These are phyloP conservation scores for Aspergillus sclerotiicarbonarius DNA, from an alignment of 495 filamentous ascomycete genomes.

Conservation along the genomic window DNA sequence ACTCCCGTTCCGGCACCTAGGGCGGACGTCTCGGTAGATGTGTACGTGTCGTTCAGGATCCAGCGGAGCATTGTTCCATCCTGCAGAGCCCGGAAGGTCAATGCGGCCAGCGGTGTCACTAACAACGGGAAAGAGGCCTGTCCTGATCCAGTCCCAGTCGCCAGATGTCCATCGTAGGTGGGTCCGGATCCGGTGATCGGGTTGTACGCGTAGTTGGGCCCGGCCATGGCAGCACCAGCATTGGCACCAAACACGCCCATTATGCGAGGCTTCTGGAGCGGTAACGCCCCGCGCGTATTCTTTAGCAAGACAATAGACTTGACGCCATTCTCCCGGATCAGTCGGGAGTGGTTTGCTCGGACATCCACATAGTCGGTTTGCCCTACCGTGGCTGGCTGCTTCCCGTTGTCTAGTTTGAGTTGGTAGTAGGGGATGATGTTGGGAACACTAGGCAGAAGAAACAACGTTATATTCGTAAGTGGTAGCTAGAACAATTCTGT, in stretches of 20 bases:
- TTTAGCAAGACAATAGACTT: slow-evolving; percentile 43
- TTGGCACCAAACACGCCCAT: slow-evolving; percentile 64
- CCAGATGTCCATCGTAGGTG: slow-evolving; percentile 38
- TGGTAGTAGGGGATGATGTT: slow-evolving; percentile 52
- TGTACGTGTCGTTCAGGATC: slow-evolving; percentile 42
- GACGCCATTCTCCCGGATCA: too few relatives aligned
- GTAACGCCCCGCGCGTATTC: slow-evolving; percentile 58
- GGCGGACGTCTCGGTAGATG: slow-evolving; percentile 21
- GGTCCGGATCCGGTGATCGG: slow-evolving; percentile 35
- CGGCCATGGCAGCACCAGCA: slow-evolving; percentile 57
- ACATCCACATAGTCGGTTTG: slow-evolving; percentile 32
- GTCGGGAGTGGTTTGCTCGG: too few relatives aligned
- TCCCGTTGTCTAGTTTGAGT: slow-evolving; percentile 46
- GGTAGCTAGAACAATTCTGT: too few relatives aligned
- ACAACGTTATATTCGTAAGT: too few relatives aligned
- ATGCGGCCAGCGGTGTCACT: slow-evolving; percentile 56
- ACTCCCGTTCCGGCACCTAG: slow-evolving; percentile 14
- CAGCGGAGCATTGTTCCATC: slow-evolving; percentile 46
- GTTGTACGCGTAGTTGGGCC: slow-evolving; percentile 51
- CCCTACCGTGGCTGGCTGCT: slow-evolving; percentile 62
- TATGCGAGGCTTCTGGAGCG: slow-evolving; percentile 47
- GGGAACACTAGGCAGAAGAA: too few relatives aligned
- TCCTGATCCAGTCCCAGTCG: slow-evolving; percentile 19
- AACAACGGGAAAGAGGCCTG: slow-evolving; percentile 46
- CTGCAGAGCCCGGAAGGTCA: slow-evolving; percentile 53